Evolutionary conservation across 371 early-diverging fungal genomes (phyloP).

Genomic region (Mortierella sp.): DNA sequence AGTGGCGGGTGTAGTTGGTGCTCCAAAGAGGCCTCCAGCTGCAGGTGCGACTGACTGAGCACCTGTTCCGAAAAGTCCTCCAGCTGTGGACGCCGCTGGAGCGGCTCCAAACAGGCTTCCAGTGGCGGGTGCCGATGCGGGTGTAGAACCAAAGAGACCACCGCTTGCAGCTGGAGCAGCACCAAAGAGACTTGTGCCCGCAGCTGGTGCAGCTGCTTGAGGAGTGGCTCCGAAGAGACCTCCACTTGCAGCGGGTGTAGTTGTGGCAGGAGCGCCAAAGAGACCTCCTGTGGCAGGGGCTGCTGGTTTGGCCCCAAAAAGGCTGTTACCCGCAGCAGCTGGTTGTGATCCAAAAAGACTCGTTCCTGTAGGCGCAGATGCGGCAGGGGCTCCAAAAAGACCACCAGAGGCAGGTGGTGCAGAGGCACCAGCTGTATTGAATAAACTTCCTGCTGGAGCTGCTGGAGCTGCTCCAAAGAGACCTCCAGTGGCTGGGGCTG

Average conservation of each 20-base stretch:
- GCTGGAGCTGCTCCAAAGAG: conserved; percentile 39
- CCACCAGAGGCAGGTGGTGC: conserved; percentile 11
- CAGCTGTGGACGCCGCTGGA: conserved; percentile 20
- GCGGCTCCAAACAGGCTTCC: conserved; percentile 32
- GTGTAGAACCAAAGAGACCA: conserved; percentile 44
- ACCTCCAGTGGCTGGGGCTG: conserved; percentile 22
- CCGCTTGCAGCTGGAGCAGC: conserved; percentile 16
- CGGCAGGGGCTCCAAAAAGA: conserved; percentile 23
- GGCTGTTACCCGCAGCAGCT: not conserved
- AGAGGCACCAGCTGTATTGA: conserved; percentile 29
- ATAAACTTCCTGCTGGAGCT: conserved; percentile 14
- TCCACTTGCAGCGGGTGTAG: conserved; percentile 11
- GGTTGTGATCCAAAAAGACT: conserved; percentile 26
- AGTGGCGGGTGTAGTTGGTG: conserved; percentile 16
- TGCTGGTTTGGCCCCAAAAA: conserved; percentile 12
- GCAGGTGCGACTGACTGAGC: conserved; percentile 28
- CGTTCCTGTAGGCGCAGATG: conserved; percentile 29
- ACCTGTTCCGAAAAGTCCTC: conserved; percentile 28
- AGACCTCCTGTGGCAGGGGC: conserved; percentile 12
- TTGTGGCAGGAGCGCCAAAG: conserved; percentile 19
- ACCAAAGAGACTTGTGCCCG: conserved; percentile 30
- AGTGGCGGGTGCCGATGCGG: conserved; percentile 23
- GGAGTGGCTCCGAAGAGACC: conserved; percentile 25
- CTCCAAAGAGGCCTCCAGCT: conserved; percentile 35
- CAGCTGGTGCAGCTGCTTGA: conserved; percentile 18